Evolutionary conservation across 2,329 filamentous ascomycete genomes (phyloP), one percentile per base, ranked within the genome.

Genomic region (Nigrospora oryzae): DNA sequence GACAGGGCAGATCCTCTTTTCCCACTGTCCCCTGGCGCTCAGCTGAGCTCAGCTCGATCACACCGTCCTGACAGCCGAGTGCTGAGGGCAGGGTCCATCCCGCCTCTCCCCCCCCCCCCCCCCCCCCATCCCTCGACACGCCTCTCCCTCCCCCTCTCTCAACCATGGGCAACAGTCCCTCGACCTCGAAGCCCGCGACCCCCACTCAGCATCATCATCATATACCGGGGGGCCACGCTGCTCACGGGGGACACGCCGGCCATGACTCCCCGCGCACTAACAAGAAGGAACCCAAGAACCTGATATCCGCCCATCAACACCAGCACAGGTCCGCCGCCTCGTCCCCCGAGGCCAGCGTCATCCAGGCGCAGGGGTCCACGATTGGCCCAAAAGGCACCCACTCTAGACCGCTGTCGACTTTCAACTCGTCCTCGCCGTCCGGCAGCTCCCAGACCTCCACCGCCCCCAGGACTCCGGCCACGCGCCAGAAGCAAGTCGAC

Each of bases 311-410:
- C 51, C 75, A 78, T 52, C 67, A 70, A 50, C 74, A 77, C 41
- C 58, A 57, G 40, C 49, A 60, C 33, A 56, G 75, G 51, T 74
- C 72, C 47, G 73, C 73, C 54, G 79, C 75, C 45, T 77, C 47
- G 30, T 49, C 78, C 40, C 79, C 79, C 47, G 79, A 83, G 63
- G 71, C 75, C 43, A 81, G 79, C 42, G 71, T 79, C 50, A 73
- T 78, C 51, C 77, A 79, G 61, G 79, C 78, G 42, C 71, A 75
- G 46, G 77, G 76, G 53, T 77, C 74, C 46, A 76, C 73, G 49
- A 68, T 68, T 49, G 65, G 67, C 56, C 64, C 63, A 40, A 69
- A 67, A 55, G 69, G 67, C 58, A 60, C 73, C 50, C 71, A 74
- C 46, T 62, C 69, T 43, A 72, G 69, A 28, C 69, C 73, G 50